Conservation (phyloP, 169 alveolate species). For the Prorocentrum cordatum region DNA sequence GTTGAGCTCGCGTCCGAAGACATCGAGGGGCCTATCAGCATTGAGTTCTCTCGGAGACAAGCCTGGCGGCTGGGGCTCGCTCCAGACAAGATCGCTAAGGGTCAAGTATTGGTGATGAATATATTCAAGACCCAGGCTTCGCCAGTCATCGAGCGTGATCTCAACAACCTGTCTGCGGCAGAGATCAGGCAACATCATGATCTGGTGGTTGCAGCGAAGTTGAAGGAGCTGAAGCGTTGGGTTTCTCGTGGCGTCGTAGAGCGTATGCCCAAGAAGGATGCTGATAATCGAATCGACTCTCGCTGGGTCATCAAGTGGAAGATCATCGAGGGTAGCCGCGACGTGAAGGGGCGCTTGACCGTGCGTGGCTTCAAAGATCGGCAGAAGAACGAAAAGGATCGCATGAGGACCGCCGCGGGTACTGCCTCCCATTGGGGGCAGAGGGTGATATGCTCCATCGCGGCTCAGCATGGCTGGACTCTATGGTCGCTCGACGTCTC, state of each 20-base stretch:
- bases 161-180: no score
- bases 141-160: no score
- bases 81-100: no score
- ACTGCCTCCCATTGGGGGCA: constrained; percentile 1
- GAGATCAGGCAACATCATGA: no score
- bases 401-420: background rate
- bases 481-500: background rate
- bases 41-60: no score
- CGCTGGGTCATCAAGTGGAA: constrained; percentile 36
- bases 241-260: background rate
- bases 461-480: background rate
- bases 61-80: no score
- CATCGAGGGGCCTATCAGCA: no score
- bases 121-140: no score
- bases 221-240: background rate
- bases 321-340: background rate
- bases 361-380: background rate
- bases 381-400: background rate
- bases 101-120: no score
- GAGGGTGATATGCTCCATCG: background rate
- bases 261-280: background rate
- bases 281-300: background rate
- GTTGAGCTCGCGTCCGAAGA: no score
- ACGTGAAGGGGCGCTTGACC: background rate
- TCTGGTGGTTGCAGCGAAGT: no score